Percentiles rank a stretch among this genome's conserved stretches.
Conservation (phyloP, 2,329 filamentous ascomycete genomes). For the Passalora sequoiae region DNA sequence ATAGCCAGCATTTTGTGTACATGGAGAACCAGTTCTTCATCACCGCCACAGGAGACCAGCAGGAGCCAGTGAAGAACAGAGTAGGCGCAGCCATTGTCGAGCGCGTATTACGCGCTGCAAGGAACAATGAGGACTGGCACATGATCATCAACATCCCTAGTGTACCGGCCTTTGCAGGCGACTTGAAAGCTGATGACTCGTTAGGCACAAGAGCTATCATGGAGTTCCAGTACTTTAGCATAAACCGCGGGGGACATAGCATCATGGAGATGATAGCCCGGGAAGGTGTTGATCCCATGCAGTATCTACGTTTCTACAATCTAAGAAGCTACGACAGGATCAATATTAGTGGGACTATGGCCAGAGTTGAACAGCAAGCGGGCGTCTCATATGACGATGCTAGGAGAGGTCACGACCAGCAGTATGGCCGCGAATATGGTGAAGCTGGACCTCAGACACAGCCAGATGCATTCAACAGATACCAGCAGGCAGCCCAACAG, state of each 20-base stretch:
- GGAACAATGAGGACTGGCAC: conserved; percentile 61
- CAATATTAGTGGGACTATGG: conserved; percentile 62
- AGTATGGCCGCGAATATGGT: conserved; percentile 27
- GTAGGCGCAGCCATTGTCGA: conserved; percentile 75
- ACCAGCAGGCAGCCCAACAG: conserved; percentile 63
- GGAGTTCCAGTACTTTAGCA: conserved; percentile 79
- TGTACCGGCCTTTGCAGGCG: conserved; percentile 76
- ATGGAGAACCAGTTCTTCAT: conserved; percentile 89
- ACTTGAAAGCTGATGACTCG: conserved; percentile 66
- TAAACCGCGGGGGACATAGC: conserved; percentile 69
- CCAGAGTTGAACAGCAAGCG: conserved; percentile 54
- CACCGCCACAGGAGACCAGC: conserved; percentile 66
- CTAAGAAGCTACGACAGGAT: conserved; percentile 79
- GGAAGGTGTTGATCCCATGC: conserved; percentile 62
- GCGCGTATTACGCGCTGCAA: conserved; percentile 65
- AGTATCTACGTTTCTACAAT: conserved; percentile 82
- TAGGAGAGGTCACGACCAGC: conserved; percentile 50
- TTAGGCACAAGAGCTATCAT: conserved; percentile 78
- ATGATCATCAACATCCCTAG: conserved; percentile 74
- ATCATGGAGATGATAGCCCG: conserved; percentile 67
- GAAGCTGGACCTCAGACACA: not conserved
- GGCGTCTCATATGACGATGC: conserved; percentile 66
- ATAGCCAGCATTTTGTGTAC: conserved; percentile 91
- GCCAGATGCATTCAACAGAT: conserved; percentile 54
- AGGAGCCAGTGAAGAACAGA: conserved; percentile 69